Conservation (phyloP, 257 asterid species). For the Schizonepeta tenuifolia region DNA sequence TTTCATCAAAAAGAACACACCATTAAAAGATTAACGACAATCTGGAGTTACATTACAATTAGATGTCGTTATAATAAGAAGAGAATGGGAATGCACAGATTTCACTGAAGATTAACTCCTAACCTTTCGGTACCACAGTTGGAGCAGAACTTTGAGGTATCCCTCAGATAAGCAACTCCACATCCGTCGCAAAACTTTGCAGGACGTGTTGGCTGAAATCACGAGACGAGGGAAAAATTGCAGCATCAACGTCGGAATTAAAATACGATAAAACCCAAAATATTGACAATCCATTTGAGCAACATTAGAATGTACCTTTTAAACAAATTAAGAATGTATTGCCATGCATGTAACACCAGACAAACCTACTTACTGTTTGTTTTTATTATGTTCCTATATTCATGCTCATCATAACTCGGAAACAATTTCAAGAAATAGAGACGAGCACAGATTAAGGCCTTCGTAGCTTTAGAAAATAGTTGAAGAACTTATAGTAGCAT, state of each 20-base stretch:
- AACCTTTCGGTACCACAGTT: slow-evolving; percentile 88
- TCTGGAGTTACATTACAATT: background rate
- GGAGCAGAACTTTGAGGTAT: slow-evolving; percentile 88
- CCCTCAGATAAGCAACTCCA: slow-evolving; percentile 80
- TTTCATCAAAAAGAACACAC: too few species aligned
- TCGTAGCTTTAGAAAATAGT: background rate
- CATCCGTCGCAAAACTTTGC: slow-evolving; percentile 96
- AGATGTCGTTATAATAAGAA: background rate
- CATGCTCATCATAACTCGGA: too few species aligned
- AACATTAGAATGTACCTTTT: too few species aligned
- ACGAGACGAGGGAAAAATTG: background rate
- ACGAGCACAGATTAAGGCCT: background rate
- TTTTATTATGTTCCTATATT: too few species aligned
- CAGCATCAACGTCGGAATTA: background rate
- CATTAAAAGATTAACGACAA: background rate
- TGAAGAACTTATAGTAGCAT: background rate
- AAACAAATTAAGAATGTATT: too few species aligned
- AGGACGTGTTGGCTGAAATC: slow-evolving; percentile 74
- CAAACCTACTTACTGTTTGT: too few species aligned
- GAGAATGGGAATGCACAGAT: slow-evolving; percentile 11
- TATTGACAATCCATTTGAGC: too few species aligned
- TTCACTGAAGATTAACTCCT: slow-evolving; percentile 43
- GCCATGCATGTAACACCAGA: too few species aligned
- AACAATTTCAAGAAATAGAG: background rate
- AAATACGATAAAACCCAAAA: too few species aligned